Conservation (phyloP, 2,329 filamentous ascomycete genomes). For the Scedosporium aurantiacum region DNA sequence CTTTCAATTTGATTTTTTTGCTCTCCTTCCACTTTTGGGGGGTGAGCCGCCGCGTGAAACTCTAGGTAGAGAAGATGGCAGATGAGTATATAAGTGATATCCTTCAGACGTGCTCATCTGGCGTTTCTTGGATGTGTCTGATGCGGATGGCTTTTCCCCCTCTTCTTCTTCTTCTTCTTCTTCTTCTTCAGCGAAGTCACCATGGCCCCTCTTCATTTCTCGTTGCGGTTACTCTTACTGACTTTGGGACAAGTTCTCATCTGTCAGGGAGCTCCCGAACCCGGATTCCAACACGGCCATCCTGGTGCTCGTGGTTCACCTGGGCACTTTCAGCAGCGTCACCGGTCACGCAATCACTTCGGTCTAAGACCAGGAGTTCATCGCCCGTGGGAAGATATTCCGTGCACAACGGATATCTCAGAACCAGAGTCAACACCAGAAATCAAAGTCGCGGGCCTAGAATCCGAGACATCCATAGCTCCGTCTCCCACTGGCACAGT, state of each 20-base stretch:
- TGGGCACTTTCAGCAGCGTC: neutral
- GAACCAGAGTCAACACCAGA: neutral
- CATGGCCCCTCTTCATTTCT: neutral
- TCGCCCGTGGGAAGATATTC: neutral
- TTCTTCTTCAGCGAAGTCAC: neutral
- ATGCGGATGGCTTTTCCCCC: neutral
- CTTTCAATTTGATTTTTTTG: neutral
- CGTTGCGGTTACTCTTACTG: constrained; percentile 1
- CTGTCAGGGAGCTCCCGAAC: neutral
- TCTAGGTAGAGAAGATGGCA: neutral
- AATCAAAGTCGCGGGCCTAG: neutral
- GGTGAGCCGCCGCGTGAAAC: neutral
- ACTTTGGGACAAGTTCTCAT: neutral
- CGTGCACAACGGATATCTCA: neutral
- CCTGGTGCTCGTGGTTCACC: neutral
- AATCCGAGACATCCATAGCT: neutral
- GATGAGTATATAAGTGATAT: neutral
- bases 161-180: neutral
- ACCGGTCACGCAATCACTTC: neutral
- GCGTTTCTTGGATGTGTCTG: neutral
- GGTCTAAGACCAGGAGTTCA: neutral
- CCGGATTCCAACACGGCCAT: neutral
- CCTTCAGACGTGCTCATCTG: neutral
- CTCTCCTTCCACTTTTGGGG: neutral
- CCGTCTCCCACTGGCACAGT: neutral